These are phyloP conservation scores for Filosporella fistucella DNA, from an alignment of 495 filamentous ascomycete genomes.

Conservation along the genomic window DNA sequence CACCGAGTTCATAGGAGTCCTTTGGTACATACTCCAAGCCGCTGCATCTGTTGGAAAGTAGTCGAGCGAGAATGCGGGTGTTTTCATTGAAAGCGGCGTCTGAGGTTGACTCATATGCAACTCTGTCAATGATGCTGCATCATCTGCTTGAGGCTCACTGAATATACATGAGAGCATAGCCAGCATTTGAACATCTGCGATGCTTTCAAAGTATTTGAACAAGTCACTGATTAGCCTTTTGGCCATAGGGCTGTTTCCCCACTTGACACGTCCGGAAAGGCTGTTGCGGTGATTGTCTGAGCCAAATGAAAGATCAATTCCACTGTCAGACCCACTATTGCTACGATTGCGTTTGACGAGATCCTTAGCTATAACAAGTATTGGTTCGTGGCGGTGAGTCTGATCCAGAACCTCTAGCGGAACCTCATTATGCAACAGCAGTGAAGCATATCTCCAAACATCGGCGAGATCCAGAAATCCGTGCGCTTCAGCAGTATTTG, in stretches of 20 bases:
- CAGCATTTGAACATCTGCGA: slow-evolving; percentile 87
- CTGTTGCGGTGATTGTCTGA: slow-evolving; percentile 8
- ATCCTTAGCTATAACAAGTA: slow-evolving; percentile 58
- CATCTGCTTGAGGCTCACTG: slow-evolving; percentile 53
- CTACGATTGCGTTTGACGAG: slow-evolving; percentile 21
- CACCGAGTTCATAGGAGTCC: slow-evolving; percentile 42
- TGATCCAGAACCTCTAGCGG: slow-evolving; percentile 59
- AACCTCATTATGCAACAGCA: slow-evolving; percentile 72
- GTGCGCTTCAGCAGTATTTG: slow-evolving; percentile 65
- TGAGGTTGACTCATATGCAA: slow-evolving; percentile 41
- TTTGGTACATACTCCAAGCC: slow-evolving; percentile 46
- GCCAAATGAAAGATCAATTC: slow-evolving; percentile 31
- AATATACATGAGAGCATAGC: slow-evolving; percentile 93
- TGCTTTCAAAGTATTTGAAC: slow-evolving; percentile 73
- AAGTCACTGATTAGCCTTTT: slow-evolving; percentile 63
- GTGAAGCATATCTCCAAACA: slow-evolving; percentile 75
- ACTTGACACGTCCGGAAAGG: slow-evolving; percentile 66
- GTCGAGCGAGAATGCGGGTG: slow-evolving; percentile 59
- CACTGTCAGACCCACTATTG: slow-evolving; percentile 45
- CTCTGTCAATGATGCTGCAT: slow-evolving; percentile 42
- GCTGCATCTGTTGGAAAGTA: slow-evolving; percentile 63
- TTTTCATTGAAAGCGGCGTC: slow-evolving; percentile 58
- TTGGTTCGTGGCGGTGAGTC: slow-evolving; percentile 42
- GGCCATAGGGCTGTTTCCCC: slow-evolving; percentile 83
- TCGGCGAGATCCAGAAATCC: slow-evolving; percentile 72